phyloP scores from a whole-genome alignment of 139 green algal genomes.

The Ulvella scutata region DNA sequence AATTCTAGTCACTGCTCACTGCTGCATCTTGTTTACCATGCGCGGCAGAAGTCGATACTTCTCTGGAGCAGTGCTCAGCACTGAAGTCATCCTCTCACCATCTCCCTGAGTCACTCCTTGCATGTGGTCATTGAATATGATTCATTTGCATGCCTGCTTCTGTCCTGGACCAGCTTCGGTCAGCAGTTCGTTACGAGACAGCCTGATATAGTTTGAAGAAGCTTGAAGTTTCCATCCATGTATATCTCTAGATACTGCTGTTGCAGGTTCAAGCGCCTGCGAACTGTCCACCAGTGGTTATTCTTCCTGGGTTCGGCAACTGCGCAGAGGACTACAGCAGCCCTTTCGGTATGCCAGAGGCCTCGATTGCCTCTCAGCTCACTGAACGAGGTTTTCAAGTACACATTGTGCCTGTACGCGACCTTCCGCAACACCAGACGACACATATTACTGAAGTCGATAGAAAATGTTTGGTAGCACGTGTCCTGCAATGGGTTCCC shows the following conservation, averaged over 20 bases:
- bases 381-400: not conserved
- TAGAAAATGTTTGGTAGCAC: too few relatives aligned
- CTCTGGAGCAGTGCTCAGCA: too few relatives aligned
- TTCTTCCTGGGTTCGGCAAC: slow-evolving; percentile 45
- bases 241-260: too few relatives aligned
- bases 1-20: too few relatives aligned
- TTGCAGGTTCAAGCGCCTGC: slow-evolving; percentile 10
- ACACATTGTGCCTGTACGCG: not conserved
- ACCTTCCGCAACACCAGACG: too few relatives aligned
- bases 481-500: too few relatives aligned
- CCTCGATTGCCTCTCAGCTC: slow-evolving; percentile 11
- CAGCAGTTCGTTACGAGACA: not conserved
- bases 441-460: too few relatives aligned
- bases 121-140: not conserved
- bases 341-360: slow-evolving; percentile 13
- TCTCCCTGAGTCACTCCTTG: not conserved
- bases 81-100: too few relatives aligned
- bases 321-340: slow-evolving; percentile 23
- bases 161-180: not conserved
- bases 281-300: slow-evolving; percentile 15
- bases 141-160: not conserved
- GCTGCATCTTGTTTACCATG: too few relatives aligned
- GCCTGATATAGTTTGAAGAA: not conserved
- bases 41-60: too few relatives aligned
- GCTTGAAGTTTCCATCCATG: not conserved